These are phyloP conservation scores for Mycosphaerella sp. DNA, from an alignment of 2,329 filamentous ascomycete species.

Conservation along the genomic window DNA sequence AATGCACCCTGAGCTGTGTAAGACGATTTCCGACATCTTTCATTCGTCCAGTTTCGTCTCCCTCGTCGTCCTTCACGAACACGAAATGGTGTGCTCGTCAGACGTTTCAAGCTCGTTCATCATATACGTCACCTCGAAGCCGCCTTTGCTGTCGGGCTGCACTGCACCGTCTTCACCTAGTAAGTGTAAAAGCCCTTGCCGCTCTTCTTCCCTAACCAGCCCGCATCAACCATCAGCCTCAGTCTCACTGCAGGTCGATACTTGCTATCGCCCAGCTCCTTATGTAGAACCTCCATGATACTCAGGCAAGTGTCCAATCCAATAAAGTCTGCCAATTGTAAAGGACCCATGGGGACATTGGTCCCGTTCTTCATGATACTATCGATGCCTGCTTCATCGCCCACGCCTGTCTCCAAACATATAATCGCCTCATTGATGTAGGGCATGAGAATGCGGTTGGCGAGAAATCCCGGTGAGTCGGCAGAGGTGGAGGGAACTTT, in stretches of 20 bases:
- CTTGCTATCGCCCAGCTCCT: constrained; percentile 90
- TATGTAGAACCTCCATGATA: constrained; percentile 92
- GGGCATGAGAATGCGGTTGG: constrained; percentile 96
- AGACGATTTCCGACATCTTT: not conserved
- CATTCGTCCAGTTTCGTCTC: not conserved
- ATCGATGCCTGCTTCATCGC: constrained; percentile 85
- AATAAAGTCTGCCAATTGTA: constrained; percentile 93
- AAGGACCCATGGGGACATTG: constrained; percentile 94
- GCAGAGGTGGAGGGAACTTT: constrained; percentile 84
- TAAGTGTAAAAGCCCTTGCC: constrained; percentile 96
- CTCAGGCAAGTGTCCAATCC: constrained; percentile 91
- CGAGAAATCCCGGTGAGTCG: constrained; percentile 88
- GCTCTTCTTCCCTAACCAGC: constrained; percentile 95
- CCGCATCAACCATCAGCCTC: constrained; percentile 94
- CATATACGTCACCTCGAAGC: not conserved
- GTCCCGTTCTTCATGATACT: constrained; percentile 99
- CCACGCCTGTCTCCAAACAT: constrained; percentile 89
- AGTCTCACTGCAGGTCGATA: constrained; percentile 85
- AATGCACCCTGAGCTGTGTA: not conserved
- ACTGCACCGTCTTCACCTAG: constrained; percentile 32
- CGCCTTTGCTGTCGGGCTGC: not conserved
- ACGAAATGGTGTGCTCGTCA: not conserved
- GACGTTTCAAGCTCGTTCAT: not conserved
- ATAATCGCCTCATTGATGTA: constrained; percentile 99
- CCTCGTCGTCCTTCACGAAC: too few species aligned